Percentiles rank a stretch among this genome's conserved stretches.
Conservation (phyloP, 2,329 filamentous ascomycete genomes). For the Drechslerella dactyloides region DNA sequence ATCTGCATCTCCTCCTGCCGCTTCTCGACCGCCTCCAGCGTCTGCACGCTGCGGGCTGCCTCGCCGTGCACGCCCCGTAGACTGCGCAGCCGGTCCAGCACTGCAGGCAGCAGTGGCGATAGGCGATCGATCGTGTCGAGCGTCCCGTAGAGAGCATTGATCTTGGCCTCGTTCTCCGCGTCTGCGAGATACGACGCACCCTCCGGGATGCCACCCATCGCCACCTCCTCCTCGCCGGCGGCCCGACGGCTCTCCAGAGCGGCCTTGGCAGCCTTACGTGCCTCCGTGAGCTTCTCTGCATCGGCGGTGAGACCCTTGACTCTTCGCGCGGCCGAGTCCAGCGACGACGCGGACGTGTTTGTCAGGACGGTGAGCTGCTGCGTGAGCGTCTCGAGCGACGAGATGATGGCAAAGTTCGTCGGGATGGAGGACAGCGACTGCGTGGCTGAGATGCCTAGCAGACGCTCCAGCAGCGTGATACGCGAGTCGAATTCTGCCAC, state of each 20-base stretch:
- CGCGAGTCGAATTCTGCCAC: conserved; percentile 87
- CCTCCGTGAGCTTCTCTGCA: conserved; percentile 73
- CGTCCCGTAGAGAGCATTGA: conserved; percentile 88
- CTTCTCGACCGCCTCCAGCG: conserved; percentile 76
- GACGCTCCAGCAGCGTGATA: conserved; percentile 77
- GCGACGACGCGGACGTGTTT: conserved; percentile 72
- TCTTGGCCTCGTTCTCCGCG: conserved; percentile 78
- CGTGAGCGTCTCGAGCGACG: conserved; percentile 79
- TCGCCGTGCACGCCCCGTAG: conserved; percentile 84
- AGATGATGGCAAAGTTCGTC: conserved; percentile 72
- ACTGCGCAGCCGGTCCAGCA: conserved; percentile 84
- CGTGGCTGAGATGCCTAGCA: conserved; percentile 74
- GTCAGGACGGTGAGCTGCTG: conserved; percentile 78
- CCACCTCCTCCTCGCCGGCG: conserved; percentile 40
- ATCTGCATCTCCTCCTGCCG: conserved; percentile 80
- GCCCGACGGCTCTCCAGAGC: conserved; percentile 64
- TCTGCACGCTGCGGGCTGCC: conserved; percentile 79
- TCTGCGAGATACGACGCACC: conserved; percentile 59
- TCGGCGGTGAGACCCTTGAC: conserved; percentile 75
- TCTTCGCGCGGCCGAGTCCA: conserved; percentile 74
- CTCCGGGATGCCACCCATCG: conserved; percentile 38
- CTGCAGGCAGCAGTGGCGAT: conserved; percentile 79
- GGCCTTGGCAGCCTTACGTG: conserved; percentile 68
- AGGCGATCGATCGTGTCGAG: conserved; percentile 87
- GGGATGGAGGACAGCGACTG: conserved; percentile 61